A percentile compares a stretch with the other conserved stretches of the same genome.
These are phyloP conservation scores for Stagonosporopsis chrysanthemi DNA, from an alignment of 2,329 filamentous ascomycete species.

Conservation along the genomic window DNA sequence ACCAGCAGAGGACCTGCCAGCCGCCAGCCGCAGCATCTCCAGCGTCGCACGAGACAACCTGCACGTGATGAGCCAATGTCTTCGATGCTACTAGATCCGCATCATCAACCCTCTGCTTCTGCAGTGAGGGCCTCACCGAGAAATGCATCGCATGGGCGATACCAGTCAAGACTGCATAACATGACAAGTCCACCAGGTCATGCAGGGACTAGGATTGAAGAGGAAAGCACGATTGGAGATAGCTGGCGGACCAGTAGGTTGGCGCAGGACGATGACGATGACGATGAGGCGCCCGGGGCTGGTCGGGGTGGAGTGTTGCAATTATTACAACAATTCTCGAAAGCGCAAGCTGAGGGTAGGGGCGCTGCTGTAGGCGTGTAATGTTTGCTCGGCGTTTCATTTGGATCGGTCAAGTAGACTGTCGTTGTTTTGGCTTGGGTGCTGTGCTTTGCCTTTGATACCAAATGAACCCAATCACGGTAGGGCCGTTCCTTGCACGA, in stretches of 20 bases:
- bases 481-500: neutral
- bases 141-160: slow-evolving; percentile 60
- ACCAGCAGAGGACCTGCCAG: slow-evolving; percentile 37
- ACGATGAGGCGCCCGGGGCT: slow-evolving; percentile 53
- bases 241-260: slow-evolving; percentile 59
- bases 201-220: slow-evolving; percentile 47
- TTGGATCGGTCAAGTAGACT: neutral
- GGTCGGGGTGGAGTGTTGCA: slow-evolving; percentile 67
- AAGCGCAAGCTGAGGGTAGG: slow-evolving; percentile 63
- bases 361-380: slow-evolving; percentile 46
- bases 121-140: slow-evolving; percentile 53
- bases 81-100: slow-evolving; percentile 76
- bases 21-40: slow-evolving; percentile 35
- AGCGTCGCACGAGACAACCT: slow-evolving; percentile 33
- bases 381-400: slow-evolving; percentile 9
- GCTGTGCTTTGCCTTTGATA: slow-evolving; percentile 7
- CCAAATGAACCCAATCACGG: neutral
- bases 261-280: slow-evolving; percentile 57
- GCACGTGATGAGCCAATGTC: slow-evolving; percentile 67
- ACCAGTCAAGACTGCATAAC: slow-evolving; percentile 44
- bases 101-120: slow-evolving; percentile 71
- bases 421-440: slow-evolving; percentile 5
- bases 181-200: slow-evolving; percentile 22
- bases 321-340: slow-evolving; percentile 72
- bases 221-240: slow-evolving; percentile 68